Evolutionary conservation across 2,329 filamentous ascomycete genomes (phyloP).

Genomic region (Cordyceps javanica): DNA sequence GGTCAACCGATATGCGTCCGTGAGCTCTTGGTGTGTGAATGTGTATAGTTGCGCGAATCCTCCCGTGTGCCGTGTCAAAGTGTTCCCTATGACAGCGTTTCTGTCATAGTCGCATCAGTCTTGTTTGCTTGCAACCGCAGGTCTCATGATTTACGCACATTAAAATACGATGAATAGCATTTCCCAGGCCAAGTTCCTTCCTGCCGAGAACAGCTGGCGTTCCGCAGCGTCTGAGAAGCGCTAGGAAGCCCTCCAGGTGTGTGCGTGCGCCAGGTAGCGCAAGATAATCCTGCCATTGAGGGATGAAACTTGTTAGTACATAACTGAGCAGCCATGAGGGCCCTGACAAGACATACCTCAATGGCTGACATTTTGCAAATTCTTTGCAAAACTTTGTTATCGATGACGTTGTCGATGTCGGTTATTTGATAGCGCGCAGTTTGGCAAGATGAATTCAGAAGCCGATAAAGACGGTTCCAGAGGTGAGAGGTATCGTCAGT

Average conservation of each 20-base stretch:
- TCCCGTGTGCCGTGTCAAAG: background rate
- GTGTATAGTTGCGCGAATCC: background rate
- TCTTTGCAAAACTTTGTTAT: background rate
- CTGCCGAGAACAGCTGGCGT: background rate
- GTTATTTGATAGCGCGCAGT: background rate
- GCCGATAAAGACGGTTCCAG: background rate
- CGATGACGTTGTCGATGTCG: background rate
- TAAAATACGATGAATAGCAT: background rate
- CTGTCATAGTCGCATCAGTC: background rate
- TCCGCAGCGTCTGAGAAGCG: background rate
- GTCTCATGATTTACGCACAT: background rate
- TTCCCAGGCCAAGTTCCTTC: background rate
- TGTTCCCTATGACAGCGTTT: background rate
- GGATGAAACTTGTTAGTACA: background rate
- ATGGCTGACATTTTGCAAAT: background rate
- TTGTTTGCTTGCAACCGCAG: background rate
- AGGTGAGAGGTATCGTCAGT: background rate
- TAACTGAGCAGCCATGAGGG: background rate
- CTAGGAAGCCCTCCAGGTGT: background rate
- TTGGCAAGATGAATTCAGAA: background rate
- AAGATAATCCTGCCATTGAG: background rate
- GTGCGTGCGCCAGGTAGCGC: background rate
- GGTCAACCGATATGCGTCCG: background rate
- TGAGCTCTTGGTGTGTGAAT: background rate
- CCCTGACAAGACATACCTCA: background rate